These are phyloP conservation scores for Heliophila coronopifolia DNA, from an alignment of 441 rosid genomes.

Conservation along the genomic window DNA sequence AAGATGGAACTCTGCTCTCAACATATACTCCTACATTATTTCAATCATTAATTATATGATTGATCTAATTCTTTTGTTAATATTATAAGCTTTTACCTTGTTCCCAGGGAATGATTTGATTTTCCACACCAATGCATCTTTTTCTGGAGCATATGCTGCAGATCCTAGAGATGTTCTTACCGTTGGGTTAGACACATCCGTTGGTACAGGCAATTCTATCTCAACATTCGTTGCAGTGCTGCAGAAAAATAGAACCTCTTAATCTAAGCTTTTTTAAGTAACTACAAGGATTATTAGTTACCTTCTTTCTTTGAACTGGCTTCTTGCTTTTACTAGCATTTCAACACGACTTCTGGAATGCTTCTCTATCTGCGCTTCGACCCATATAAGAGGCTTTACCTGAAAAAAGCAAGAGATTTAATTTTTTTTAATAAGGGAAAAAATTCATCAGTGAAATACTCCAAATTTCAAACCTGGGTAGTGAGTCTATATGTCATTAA, in stretches of 20 bases:
- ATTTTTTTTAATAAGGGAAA: neutral
- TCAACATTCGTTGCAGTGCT: conserved; percentile 64
- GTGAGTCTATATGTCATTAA: conserved; percentile 90
- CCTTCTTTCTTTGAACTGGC: conserved; percentile 35
- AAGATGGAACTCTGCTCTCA: conserved; percentile 64
- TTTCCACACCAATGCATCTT: conserved; percentile 63
- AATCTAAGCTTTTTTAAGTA: too few relatives aligned
- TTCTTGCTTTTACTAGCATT: conserved; percentile 54
- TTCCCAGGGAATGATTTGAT: conserved; percentile 57
- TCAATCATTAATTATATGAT: too few relatives aligned
- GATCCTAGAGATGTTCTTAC: conserved; percentile 57
- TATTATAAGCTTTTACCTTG: too few relatives aligned
- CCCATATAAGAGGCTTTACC: conserved; percentile 71
- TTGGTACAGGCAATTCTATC: conserved; percentile 57
- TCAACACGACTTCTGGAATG: conserved; percentile 65
- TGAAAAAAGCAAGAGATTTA: conserved; percentile 18
- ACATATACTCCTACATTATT: conserved; percentile 68
- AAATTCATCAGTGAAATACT: neutral
- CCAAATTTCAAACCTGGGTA: conserved; percentile 56
- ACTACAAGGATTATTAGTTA: too few relatives aligned
- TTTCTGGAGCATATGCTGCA: conserved; percentile 58
- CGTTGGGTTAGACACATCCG: conserved; percentile 58
- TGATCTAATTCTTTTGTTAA: too few relatives aligned
- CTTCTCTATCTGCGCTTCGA: conserved; percentile 61
- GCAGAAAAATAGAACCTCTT: too few relatives aligned